Evolutionary conservation across 371 early-diverging fungal species (phyloP), one percentile per base, ranked within the genome.

Genomic region (Umbelopsis sp.): DNA sequence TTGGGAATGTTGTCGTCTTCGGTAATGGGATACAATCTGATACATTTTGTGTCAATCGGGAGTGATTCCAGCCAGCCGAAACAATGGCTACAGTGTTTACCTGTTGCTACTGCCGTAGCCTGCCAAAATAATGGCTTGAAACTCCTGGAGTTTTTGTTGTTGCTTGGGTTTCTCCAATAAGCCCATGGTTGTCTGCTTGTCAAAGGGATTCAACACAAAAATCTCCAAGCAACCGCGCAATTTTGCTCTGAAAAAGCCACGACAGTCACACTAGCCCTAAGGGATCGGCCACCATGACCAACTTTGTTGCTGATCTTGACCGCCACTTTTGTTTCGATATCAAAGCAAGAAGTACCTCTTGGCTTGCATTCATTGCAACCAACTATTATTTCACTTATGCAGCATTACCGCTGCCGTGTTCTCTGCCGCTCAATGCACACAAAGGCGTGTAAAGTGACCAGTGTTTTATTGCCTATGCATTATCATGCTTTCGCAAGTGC

Each of bases 1-100:
- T 97, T 96, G 20, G 97, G 96, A 74, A 92, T 72, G 72, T 87
- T 89, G 65, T 90, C 89, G 65, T 91, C 91, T 68, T 93, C 94
- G 4, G 92, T 88, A 76, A 95, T 84, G 46, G 95, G 94, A 68
- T 91, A 91, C 69, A 94, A 81, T 78, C 92, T 91, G 68, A 38
- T 48, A 35, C 10, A 35, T 62, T 11, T 44, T 35, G 14, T 62
- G 29, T 52, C 67, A 66, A 1, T 37, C 20, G 35, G 45, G 46
- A 44, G 29, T 29, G 29, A 29, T 29, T 29, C 29, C 29, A 29
- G 29, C 29, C 29, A 29, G 29, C 29, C 29, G 29, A 29, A 29
- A 29, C 29, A 29, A 29, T 1, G 29, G 29, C 29, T 4, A 22
- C 29, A 29, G 29, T 29, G 29, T 69, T 44, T 83, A 89, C 89